Percentiles rank a stretch among this genome's conserved stretches.
Evolutionary conservation across 73 alveolate species (phyloP).

Genomic region (Durusdinium trenchii): DNA sequence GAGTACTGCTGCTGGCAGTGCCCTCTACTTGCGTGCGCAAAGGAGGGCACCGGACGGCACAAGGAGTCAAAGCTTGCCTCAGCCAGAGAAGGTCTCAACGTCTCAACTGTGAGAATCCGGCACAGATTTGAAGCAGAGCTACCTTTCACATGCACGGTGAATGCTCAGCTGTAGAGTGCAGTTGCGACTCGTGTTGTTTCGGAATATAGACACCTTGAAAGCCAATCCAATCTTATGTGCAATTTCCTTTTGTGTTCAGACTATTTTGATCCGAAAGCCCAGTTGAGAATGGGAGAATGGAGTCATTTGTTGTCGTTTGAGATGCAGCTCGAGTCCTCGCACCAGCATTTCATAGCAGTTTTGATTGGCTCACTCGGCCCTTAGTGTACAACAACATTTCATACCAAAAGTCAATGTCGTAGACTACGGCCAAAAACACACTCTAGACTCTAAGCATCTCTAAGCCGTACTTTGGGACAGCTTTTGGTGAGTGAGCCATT

Average conservation of each 20-base stretch:
- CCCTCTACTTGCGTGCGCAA: conserved; percentile 68
- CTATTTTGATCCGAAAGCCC: too few species aligned
- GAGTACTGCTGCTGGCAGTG: background rate
- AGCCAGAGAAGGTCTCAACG: background rate
- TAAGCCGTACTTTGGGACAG: background rate
- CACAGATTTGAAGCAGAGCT: conserved; percentile 54
- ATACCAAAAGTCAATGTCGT: too few species aligned
- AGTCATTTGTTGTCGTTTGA: too few species aligned
- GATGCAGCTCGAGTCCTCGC: conserved; percentile 25
- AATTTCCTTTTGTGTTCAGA: background rate
- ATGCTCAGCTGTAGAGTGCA: conserved; percentile 39
- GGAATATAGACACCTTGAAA: too few species aligned
- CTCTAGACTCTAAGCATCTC: background rate
- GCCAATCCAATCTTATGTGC: background rate
- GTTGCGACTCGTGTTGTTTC: conserved; percentile 6
- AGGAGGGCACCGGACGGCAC: background rate
- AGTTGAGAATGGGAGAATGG: too few species aligned
- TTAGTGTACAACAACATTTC: too few species aligned
- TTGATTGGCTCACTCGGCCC: conserved; percentile 39
- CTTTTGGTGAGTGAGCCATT: conserved; percentile 30
- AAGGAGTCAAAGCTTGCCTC: conserved; percentile 8
- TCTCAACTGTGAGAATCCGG: conserved; percentile 9
- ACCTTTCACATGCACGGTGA: background rate
- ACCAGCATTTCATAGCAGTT: background rate
- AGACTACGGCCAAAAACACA: background rate